phyloP scores from a whole-genome alignment of 2,329 filamentous ascomycete species.

The Cladosporium sp. region DNA sequence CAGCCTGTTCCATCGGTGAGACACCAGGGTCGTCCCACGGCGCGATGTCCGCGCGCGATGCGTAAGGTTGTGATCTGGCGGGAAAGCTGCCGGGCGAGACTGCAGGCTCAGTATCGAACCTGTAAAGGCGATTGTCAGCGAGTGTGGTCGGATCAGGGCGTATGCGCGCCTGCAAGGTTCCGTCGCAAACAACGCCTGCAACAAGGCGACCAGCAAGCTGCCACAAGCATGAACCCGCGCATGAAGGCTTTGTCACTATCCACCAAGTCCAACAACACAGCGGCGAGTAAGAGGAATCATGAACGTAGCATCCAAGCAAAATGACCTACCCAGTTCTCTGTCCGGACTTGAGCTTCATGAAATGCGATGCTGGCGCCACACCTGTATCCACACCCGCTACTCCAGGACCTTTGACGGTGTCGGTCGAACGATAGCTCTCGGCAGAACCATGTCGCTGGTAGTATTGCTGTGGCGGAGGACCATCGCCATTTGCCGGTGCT shows the following conservation, averaged over 20 bases:
- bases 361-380: constrained; percentile 27
- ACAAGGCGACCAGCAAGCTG: background rate
- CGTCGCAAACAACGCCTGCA: constrained; percentile 12
- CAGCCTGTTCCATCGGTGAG: constrained; percentile 25
- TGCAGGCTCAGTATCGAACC: constrained; percentile 50
- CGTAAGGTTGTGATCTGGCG: constrained; percentile 44
- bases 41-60: constrained; percentile 51
- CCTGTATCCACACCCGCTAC: constrained; percentile 25
- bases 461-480: constrained; percentile 24
- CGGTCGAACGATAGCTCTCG: constrained; percentile 66
- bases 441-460: constrained; percentile 65
- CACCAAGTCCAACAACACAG: background rate
- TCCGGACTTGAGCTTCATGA: constrained; percentile 46
- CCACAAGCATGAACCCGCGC: background rate
- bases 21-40: constrained; percentile 51
- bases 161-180: constrained; percentile 32
- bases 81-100: constrained; percentile 44
- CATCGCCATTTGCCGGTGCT: constrained; percentile 35
- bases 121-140: constrained; percentile 37
- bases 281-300: background rate
- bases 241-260: background rate
- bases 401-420: constrained; percentile 61
- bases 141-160: constrained; percentile 21
- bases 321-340: constrained; percentile 48
- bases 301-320: background rate